Conservation (phyloP, 2,329 filamentous ascomycete genomes). For the Davidsoniella neocaledoniae region DNA sequence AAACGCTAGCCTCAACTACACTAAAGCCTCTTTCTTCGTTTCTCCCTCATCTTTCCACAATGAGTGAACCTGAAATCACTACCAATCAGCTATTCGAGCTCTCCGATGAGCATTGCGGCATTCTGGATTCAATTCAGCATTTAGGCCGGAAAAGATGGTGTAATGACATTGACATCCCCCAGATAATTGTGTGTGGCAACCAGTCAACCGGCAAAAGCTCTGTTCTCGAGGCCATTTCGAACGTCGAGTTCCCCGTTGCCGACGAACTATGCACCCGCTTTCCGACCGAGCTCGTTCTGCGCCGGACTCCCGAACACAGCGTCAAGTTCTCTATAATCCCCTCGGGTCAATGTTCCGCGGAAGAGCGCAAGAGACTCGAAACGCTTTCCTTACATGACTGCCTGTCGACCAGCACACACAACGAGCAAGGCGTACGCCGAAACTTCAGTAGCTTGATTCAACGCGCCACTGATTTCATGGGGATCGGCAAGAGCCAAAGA, state of each 20-base stretch:
- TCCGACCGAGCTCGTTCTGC: slow-evolving; percentile 15
- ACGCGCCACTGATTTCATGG: slow-evolving; percentile 15
- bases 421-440: slow-evolving; percentile 8
- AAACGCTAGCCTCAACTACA: no score
- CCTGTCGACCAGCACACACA: no score
- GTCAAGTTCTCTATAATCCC: slow-evolving; percentile 1
- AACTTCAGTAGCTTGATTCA: slow-evolving; percentile 15
- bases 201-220: slow-evolving; percentile 17
- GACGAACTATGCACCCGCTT: slow-evolving; percentile 15
- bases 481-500: slow-evolving; percentile 10
- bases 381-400: background rate
- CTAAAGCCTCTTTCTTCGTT: no score
- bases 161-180: slow-evolving; percentile 13
- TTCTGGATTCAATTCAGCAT: slow-evolving; percentile 12
- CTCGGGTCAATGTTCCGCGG: background rate
- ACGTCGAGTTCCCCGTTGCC: slow-evolving; percentile 15
- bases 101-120: background rate
- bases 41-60: no score
- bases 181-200: slow-evolving; percentile 16
- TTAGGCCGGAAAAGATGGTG: slow-evolving; percentile 13
- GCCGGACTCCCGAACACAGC: slow-evolving; percentile 2
- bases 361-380: background rate
- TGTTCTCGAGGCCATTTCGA: slow-evolving; percentile 15
- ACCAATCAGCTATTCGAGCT: background rate
- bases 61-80: no score